phyloP scores from a whole-genome alignment of 257 asterid species.

The Scutellaria barbata region DNA sequence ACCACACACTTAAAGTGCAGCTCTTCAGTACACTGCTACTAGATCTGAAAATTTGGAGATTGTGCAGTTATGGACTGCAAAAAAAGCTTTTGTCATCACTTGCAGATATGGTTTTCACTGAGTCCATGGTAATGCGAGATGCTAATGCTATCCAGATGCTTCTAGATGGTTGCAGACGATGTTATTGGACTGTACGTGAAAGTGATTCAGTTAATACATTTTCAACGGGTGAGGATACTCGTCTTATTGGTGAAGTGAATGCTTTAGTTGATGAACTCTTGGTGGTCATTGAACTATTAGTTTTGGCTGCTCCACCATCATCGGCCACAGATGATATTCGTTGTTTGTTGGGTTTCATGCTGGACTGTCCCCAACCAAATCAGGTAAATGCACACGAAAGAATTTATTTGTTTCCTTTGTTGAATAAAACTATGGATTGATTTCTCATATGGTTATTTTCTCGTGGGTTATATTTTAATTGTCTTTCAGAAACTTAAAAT shows the following conservation, averaged over 20 bases:
- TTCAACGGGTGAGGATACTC: constrained; percentile 58
- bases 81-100: constrained; percentile 95
- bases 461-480: neutral
- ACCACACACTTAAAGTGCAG: constrained; percentile 86
- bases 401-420: constrained; percentile 18
- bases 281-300: constrained; percentile 88
- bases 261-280: constrained; percentile 98
- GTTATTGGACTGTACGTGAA: constrained; percentile 93
- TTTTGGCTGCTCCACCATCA: constrained; percentile 89
- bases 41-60: constrained; percentile 94
- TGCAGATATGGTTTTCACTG: constrained; percentile 97
- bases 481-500: constrained; percentile 14
- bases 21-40: constrained; percentile 89
- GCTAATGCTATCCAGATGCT: constrained; percentile 98
- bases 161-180: constrained; percentile 95
- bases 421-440: constrained; percentile 22
- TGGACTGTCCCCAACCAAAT: constrained; percentile 95
- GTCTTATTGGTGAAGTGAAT: constrained; percentile 91
- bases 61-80: constrained; percentile 97
- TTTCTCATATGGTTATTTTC: constrained; percentile 19
- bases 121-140: constrained; percentile 93
- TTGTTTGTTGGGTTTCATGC: constrained; percentile 96
- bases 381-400: constrained; percentile 59
- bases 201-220: constrained; percentile 79
- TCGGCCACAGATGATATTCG: constrained; percentile 80